Base-by-base conservation (phyloP, 1,139 yeast species). In the Scheffersomyces cryptocercus region DNA sequence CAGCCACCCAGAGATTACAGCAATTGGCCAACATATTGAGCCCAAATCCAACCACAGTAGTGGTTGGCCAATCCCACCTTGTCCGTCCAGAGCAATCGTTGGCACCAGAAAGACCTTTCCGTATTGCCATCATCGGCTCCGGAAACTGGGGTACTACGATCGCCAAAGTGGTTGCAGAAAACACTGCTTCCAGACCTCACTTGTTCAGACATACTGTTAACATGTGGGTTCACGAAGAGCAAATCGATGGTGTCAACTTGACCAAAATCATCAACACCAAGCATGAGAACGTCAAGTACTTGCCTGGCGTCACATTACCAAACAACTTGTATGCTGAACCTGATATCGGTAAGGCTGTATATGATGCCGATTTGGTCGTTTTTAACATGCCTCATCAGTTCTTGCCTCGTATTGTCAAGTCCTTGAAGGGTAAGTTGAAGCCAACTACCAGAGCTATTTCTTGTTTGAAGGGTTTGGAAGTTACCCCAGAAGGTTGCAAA, bases 101-200 rank as follows among this genome's bases (percentile, higher is more conserved):
- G 41, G 43, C 58, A 3, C 68, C 70, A 15, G 65, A 52, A 29
- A 61, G 59, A 36, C 75, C 75, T 3, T 73, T 70, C 56, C 64
- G 59, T 50, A 62, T 74, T 36, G 68, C 75, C 43, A 72, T 74
- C 24, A 65, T 74, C 47, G 79, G 79, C 14, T 71, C 77, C 26
- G 79, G 79, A 29, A 74, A 73, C 54, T 74, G 79, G 79, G 79
- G 79, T 32, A 74, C 78, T 41, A 70, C 79, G 37, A 70, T 74
- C 40, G 78, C 79, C 43, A 74, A 74, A 51, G 67, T 74, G 36
- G 47, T 73, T 24, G 76, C 79, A 15, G 79, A 74, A 56, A 74
- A 74, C 58, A 66, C 75, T 30, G 53, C 55, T 14, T 65, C 68
- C 14, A 66, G 72, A 51, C 74, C 77, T 5, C 67, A 66, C 44